phyloP scores from a whole-genome alignment of 768 basidiomycete genomes.

The Mycena vitilis region DNA sequence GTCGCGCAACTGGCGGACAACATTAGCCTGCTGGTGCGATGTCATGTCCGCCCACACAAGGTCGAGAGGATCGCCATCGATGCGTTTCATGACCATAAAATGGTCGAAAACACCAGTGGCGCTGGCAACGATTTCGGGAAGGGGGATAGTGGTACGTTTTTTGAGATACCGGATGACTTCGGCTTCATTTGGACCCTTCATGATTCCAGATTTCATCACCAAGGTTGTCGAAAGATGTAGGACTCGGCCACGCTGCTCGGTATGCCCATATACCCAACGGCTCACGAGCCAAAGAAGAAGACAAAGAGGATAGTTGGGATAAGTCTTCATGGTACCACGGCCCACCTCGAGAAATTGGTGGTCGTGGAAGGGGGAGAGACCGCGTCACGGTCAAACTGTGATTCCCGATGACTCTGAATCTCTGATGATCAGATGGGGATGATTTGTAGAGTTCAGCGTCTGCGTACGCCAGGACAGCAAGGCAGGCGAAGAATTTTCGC shows the following conservation, averaged over 20 bases:
- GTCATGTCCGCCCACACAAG: background rate
- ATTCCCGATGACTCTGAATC: no score
- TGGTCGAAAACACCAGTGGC: background rate
- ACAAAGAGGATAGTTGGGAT: slow-evolving; percentile 5
- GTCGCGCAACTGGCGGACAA: background rate
- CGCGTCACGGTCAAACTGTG: no score
- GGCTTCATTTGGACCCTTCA: slow-evolving; percentile 2
- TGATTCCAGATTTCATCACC: background rate
- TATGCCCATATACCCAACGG: background rate
- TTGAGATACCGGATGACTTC: slow-evolving; percentile 11
- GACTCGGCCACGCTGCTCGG: background rate
- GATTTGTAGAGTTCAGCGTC: no score
- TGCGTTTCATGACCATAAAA: slow-evolving; percentile 14
- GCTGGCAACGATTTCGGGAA: background rate
- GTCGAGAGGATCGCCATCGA: background rate
- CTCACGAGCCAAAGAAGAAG: slow-evolving; percentile 4
- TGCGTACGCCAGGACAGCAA: no score
- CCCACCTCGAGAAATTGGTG: no score
- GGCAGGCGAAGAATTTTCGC: no score
- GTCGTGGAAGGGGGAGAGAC: no score
- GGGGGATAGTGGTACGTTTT: slow-evolving; percentile 12
- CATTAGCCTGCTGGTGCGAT: background rate
- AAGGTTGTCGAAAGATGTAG: background rate
- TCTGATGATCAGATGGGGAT: no score
- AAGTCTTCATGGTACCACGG: background rate